Percentiles rank a stretch among this genome's conserved stretches.
Evolutionary conservation across 305 asterid species (phyloP).

Genomic region (Fraxinus baroniana): DNA sequence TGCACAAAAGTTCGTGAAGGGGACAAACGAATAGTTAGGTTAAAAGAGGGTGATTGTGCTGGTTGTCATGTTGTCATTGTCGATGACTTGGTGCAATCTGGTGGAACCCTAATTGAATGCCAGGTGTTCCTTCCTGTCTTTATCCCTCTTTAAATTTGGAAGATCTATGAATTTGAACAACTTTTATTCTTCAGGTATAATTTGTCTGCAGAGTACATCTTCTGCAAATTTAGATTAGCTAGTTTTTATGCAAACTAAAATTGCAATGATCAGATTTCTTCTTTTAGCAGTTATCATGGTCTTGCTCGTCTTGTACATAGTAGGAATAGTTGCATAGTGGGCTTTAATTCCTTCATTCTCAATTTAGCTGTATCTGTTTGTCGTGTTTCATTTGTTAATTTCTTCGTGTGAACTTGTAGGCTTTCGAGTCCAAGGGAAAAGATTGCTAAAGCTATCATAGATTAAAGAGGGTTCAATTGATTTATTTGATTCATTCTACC

Average conservation of each 20-base stretch:
- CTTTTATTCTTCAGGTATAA: background rate
- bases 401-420: background rate
- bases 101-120: conserved; percentile 92
- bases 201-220: background rate
- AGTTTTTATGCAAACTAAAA: background rate
- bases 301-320: background rate
- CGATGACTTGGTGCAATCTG: conserved; percentile 95
- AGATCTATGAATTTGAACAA: background rate
- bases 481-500: background rate
- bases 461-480: background rate
- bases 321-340: background rate
- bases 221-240: background rate
- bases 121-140: conserved; percentile 59
- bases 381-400: background rate
- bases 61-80: conserved; percentile 96
- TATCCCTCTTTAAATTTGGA: conserved; percentile 5
- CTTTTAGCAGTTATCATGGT: background rate
- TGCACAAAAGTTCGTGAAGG: conserved; percentile 99
- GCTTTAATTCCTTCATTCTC: background rate
- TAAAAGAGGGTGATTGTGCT: conserved; percentile 85
- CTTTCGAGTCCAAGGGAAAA: background rate
- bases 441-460: background rate
- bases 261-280: background rate
- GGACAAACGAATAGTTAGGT: conserved; percentile 83
- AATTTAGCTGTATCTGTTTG: background rate